Evolutionary conservation across 257 asterid genomes (phyloP), one percentile per base, ranked within the genome.

Genomic region (Osmanthus fragrans): DNA sequence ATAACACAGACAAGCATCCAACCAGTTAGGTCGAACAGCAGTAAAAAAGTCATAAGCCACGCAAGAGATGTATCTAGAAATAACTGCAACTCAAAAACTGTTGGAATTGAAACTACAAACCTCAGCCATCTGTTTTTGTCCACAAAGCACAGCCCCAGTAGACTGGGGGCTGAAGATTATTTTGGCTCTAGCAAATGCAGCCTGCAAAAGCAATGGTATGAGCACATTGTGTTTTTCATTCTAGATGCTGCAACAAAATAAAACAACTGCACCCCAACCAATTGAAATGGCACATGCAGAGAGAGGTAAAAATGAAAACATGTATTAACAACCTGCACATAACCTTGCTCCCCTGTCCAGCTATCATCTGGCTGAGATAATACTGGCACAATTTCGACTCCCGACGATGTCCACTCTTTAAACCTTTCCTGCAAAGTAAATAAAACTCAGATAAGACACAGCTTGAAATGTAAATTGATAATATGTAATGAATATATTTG

Each of bases 91-190:
- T 42, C 2, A 13, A 19, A 82, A 27, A 9, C 19, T 54, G 73
- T 63, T 34, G 30, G 33, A 15, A 64, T 4, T 69, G 29, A 71
- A 64, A 77, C 21, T 66, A 82, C 86, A 67, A 84, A 92, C 99
- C 97, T 94, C 97, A 63, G 97, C 85, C 99, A 94, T 94, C 75
- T 87, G 91, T 76, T 86, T 92, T 71, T 87, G 94, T 78, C 99
- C 99, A 84, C 97, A 94, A 29, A 94, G 97, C 83, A 94, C 92
- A 5, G 92, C 97, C 64, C 95, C 97, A 36, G 96, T 86, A 32
- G 91, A 90, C 72, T 84, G 82, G 4, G 99, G 94, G 68, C 63
- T 87, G 58, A 89, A 87, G 79, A 90, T 77, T 80, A 80, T 82
- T 81, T 91, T 92, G 3, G 88, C 92, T 85, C 90, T 85, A 68